A percentile compares a stretch with the other conserved stretches of the same genome.
Conservation (phyloP, 768 basidiomycete species). For the Clitopilus passeckerianus region DNA sequence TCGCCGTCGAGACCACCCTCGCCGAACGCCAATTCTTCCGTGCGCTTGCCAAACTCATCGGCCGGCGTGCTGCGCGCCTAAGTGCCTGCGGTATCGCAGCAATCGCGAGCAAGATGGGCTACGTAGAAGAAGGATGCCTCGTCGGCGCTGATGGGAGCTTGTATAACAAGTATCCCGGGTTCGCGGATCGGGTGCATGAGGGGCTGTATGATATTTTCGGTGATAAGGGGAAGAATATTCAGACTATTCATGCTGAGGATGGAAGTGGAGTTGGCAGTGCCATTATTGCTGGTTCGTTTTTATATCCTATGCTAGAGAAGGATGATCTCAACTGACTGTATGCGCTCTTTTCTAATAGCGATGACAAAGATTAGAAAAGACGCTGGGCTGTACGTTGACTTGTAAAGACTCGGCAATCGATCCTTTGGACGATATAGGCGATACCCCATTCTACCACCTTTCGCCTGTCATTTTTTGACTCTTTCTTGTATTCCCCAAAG, state of each 20-base stretch:
- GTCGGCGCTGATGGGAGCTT: slow-evolving; percentile 94
- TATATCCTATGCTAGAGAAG: not conserved
- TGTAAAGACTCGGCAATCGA: slow-evolving; percentile 26
- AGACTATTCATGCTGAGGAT: slow-evolving; percentile 83
- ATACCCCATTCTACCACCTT: not conserved
- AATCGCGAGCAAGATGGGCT: slow-evolving; percentile 92
- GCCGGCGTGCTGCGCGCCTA: slow-evolving; percentile 83
- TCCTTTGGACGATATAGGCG: too few species aligned
- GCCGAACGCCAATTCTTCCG: slow-evolving; percentile 98
- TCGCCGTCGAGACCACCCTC: slow-evolving; percentile 91
- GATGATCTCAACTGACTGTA: not conserved
- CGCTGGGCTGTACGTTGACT: slow-evolving; percentile 47
- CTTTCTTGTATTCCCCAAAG: not conserved
- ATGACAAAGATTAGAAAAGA: slow-evolving; percentile 87
- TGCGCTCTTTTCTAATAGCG: slow-evolving; percentile 36
- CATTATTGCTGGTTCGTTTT: slow-evolving; percentile 72
- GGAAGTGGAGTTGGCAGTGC: slow-evolving; percentile 94
- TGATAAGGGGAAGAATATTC: slow-evolving; percentile 82
- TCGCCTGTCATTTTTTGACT: not conserved
- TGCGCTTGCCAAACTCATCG: slow-evolving; percentile 84
- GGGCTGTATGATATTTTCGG: slow-evolving; percentile 94
- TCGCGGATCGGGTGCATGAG: slow-evolving; percentile 89
- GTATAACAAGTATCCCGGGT: slow-evolving; percentile 98
- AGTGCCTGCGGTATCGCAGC: slow-evolving; percentile 96
- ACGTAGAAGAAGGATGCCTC: slow-evolving; percentile 83